These are phyloP conservation scores for Euphorbia pulcherrima DNA, from an alignment of 345 rosid genomes.

Conservation along the genomic window DNA sequence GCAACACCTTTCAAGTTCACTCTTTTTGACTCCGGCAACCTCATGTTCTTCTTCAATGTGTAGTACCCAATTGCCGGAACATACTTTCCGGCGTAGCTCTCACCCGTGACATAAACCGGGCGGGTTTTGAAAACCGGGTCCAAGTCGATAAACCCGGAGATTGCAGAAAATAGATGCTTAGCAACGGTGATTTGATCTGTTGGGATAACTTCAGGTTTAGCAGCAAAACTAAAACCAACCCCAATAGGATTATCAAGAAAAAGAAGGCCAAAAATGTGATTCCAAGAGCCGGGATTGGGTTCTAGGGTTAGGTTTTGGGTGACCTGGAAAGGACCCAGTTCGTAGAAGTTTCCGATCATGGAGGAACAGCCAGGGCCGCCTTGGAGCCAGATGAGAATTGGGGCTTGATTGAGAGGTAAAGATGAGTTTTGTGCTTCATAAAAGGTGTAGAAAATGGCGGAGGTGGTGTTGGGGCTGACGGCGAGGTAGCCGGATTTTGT, in stretches of 20 bases:
- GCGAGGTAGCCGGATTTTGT: constrained; percentile 79
- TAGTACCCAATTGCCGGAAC: constrained; percentile 75
- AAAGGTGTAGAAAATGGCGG: constrained; percentile 72
- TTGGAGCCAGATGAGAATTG: constrained; percentile 78
- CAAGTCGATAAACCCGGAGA: constrained; percentile 41
- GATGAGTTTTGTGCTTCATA: constrained; percentile 66
- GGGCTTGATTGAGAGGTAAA: constrained; percentile 46
- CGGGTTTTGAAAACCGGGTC: constrained; percentile 43
- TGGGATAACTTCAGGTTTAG: constrained; percentile 52
- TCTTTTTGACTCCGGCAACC: constrained; percentile 22
- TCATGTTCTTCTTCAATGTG: constrained; percentile 45
- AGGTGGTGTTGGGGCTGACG: constrained; percentile 39
- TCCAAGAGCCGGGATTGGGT: constrained; percentile 70
- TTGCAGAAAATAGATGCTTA: constrained; percentile 57
- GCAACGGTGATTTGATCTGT: constrained; percentile 22
- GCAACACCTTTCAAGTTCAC: constrained; percentile 63
- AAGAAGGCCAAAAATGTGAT: constrained; percentile 66
- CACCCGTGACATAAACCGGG: constrained; percentile 63
- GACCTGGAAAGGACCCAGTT: constrained; percentile 80
- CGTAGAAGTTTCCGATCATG: constrained; percentile 78
- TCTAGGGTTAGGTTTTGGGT: constrained; percentile 36
- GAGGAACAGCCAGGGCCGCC: constrained; percentile 97
- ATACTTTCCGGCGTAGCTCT: constrained; percentile 83
- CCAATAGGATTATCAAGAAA: constrained; percentile 85
- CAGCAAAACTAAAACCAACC: constrained; percentile 73